These are phyloP conservation scores for Barbatosphaeria neglecta DNA, from an alignment of 495 filamentous ascomycete genomes.

Conservation along the genomic window DNA sequence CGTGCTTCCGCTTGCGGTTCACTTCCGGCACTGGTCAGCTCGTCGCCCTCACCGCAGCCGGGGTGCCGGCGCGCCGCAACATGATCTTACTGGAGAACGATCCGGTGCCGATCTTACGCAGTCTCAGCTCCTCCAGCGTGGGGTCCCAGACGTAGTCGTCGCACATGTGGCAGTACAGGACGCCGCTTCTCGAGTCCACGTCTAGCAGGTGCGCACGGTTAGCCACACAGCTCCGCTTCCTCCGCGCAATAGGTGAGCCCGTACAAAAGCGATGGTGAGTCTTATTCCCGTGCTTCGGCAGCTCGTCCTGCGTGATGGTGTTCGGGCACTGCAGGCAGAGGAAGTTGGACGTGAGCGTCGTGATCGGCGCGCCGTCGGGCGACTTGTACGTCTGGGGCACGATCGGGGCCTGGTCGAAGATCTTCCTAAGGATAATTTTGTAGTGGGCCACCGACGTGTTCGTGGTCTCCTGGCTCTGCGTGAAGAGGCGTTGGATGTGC, in stretches of 20 bases:
- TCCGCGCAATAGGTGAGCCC: slow-evolving; percentile 6
- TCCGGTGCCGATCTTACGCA: slow-evolving; percentile 44
- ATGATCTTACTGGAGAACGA: slow-evolving; percentile 34
- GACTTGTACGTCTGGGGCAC: slow-evolving; percentile 39
- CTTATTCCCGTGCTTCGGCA: slow-evolving; percentile 42
- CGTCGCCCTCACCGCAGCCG: no score
- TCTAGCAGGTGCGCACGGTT: slow-evolving; percentile 35
- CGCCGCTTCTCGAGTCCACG: slow-evolving; percentile 68
- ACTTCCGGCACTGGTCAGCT: slow-evolving; percentile 2
- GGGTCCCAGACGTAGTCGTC: slow-evolving; percentile 82
- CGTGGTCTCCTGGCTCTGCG: slow-evolving; percentile 33
- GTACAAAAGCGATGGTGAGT: slow-evolving; percentile 56
- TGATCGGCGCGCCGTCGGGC: slow-evolving; percentile 28
- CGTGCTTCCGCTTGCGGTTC: slow-evolving; percentile 48
- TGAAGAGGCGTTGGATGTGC: slow-evolving; percentile 41
- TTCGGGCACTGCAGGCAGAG: slow-evolving; percentile 60
- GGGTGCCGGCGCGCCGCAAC: no score
- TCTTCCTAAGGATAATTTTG: slow-evolving; percentile 36
- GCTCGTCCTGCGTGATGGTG: slow-evolving; percentile 43
- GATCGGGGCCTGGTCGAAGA: slow-evolving; percentile 37
- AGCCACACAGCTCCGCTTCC: slow-evolving; percentile 1
- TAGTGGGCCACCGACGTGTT: slow-evolving; percentile 42
- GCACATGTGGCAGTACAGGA: slow-evolving; percentile 73
- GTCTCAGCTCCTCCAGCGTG: slow-evolving; percentile 58
- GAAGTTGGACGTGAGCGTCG: slow-evolving; percentile 48